Evolutionary conservation across 805 yeast species (phyloP).

Genomic region (Ogataea pini): DNA sequence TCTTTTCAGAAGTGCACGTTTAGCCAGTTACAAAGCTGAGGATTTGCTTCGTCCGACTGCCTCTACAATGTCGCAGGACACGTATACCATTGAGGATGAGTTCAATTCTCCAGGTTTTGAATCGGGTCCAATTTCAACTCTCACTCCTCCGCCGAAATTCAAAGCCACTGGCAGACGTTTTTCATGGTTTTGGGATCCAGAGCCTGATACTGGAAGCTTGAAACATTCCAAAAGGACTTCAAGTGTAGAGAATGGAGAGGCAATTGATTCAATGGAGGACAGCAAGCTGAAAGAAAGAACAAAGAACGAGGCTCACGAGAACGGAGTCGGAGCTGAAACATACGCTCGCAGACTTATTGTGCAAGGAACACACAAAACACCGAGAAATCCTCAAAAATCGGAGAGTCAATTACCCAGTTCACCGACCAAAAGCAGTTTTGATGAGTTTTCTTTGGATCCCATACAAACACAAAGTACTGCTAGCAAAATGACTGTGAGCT

Average conservation of each 20-base stretch:
- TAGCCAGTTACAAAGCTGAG: neutral
- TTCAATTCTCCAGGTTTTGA: neutral
- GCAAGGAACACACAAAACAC: neutral
- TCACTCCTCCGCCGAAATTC: neutral
- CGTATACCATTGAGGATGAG: neutral
- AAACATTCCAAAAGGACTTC: no score
- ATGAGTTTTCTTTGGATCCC: constrained; percentile 3
- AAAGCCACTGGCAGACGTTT: neutral
- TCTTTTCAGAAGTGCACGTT: neutral
- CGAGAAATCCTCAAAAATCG: neutral
- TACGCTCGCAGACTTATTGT: no score
- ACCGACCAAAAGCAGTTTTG: neutral
- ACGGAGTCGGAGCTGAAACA: no score
- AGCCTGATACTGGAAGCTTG: no score
- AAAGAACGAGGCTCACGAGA: no score
- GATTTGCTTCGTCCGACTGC: neutral
- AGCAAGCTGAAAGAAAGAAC: no score
- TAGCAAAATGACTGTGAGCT: constrained; percentile 1
- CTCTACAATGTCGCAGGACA: neutral
- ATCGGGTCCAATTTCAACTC: neutral
- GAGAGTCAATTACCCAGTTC: constrained; percentile 2
- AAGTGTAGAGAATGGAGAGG: no score
- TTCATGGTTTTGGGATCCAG: neutral
- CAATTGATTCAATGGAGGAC: no score
- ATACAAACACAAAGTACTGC: constrained; percentile 2